Base-by-base conservation (phyloP, 192 early-diverging fungal genomes). In the Mortierella antarctica region DNA sequence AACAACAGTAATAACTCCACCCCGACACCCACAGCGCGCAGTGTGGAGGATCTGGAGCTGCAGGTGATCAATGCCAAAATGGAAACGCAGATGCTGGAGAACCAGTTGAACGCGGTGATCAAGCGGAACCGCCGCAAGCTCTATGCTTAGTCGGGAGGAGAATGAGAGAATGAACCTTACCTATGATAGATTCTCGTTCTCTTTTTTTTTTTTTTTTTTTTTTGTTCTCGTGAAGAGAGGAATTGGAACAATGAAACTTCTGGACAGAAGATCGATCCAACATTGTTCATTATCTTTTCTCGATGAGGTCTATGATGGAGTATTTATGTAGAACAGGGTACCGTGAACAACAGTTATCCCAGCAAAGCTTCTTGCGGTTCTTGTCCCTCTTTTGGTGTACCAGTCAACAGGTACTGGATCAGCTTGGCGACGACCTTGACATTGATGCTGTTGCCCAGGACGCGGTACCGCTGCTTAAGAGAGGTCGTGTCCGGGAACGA, bases 401-500 rank as follows among this genome's bases (percentile, higher is more conserved):
- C 74, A 31, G 80, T 80, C 58, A 93, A 57, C 17, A 95, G 77
- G 64, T 92, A 92, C 70, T 85, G 83, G 74, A 97, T 91, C 65
- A 99, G 73, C 61, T 90, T 85, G 0, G 91, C 84, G 0, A 98
- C 94, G 1, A 98, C 91, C 54, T 84, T 88, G 52, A 95, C 92
- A 67, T 93, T 99, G 18, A 99, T 87, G 44, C 93, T 95, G 72
- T 99, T 99, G 3, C 97, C 97, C 12, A 99, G 81, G 44, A 96
- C 86, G n/a, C 91, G 83, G 70, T 95, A 98, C 54, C 86, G 77
- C 74, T 99, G 97, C 65, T 89, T 91, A 15, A 88, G 62, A 2
- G 87, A 91, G 14, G 91, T 89, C 6, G 63, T 69, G 5, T 60
- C 73, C 0, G 96, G 96, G 51, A 98, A 96, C n/a, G 76, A 72